phyloP scores from a whole-genome alignment of 2,329 filamentous ascomycete species.

The Xylaria hypoxylon region DNA sequence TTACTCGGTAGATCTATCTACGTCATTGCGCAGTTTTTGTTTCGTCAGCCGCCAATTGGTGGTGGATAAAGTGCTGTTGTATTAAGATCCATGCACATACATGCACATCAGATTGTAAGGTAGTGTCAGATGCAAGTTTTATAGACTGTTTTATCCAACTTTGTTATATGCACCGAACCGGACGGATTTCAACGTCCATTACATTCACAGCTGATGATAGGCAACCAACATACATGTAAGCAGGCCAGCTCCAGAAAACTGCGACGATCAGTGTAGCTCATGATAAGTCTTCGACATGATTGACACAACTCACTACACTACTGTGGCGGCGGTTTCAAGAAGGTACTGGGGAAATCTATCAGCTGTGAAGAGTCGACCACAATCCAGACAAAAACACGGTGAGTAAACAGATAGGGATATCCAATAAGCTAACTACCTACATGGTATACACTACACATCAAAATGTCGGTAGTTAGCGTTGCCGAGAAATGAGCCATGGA shows the following conservation, averaged over 20 bases:
- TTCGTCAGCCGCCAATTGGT: conserved; percentile 13
- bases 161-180: conserved; percentile 7
- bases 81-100: background rate
- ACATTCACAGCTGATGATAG: background rate
- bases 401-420: background rate
- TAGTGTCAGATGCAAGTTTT: too few species aligned
- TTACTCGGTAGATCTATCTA: conserved; percentile 31
- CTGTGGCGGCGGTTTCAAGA: background rate
- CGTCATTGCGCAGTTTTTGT: conserved; percentile 18
- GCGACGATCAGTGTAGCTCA: conserved; percentile 8
- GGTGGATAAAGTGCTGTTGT: background rate
- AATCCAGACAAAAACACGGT: background rate
- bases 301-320: background rate
- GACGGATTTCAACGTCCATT: background rate
- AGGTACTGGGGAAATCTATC: background rate
- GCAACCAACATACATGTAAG: background rate
- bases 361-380: background rate
- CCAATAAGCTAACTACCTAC: background rate
- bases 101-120: too few species aligned
- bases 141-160: background rate
- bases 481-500: background rate
- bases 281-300: conserved; percentile 7
- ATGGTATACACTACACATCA: background rate
- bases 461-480: background rate
- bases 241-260: background rate